Base-by-base conservation (phyloP, 345 rosid species). In the Dovyalis caffra region DNA sequence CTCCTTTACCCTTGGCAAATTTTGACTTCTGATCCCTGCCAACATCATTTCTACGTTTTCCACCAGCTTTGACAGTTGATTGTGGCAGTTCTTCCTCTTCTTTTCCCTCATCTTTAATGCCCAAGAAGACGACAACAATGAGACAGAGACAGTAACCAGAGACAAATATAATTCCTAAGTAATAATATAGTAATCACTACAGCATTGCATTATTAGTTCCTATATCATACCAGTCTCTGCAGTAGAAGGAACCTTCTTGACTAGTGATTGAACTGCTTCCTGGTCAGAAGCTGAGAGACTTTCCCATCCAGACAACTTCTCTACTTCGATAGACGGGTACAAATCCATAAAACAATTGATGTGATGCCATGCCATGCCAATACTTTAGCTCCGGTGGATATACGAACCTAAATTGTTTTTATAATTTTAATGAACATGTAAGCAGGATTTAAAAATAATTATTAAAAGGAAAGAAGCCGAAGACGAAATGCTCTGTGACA, bases 351-450 rank as follows among this genome's bases (percentile, higher is more conserved):
- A 88, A 81, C 99, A 95, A 66, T 81, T 86, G 26, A 90, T 93
- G 77, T 93, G 98, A 74, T 95, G 87, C 99, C 98, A 95, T 31
- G 86, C 81, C 77, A 95, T 31, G 87, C 82, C 77, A 90, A 65
- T 72, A 90, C 93, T 86, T 71, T 93, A 61, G 84, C 76, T 74
- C 88, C 87, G 51, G 87, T 76, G 62, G 88, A 93, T 80, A 93
- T 74, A 60, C 98, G 94, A 64, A 89, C 91, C 99, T 93, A 78
- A 21, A 37, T 93, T 94, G 25, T 87, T n/a, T n/a, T n/a, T n/a
- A n/a, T n/a, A n/a, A n/a, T n/a, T n/a, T n/a, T n/a, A n/a, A n/a
- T n/a, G n/a, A n/a, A n/a, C n/a, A n/a, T n/a, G n/a, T n/a, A n/a
- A n/a, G n/a, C n/a, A n/a, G n/a, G n/a, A n/a, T n/a, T n/a, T n/a